Evolutionary conservation across 352 stramenopile species (phyloP), one percentile per base, ranked within the genome.

Genomic region (Pythium brachiatum): DNA sequence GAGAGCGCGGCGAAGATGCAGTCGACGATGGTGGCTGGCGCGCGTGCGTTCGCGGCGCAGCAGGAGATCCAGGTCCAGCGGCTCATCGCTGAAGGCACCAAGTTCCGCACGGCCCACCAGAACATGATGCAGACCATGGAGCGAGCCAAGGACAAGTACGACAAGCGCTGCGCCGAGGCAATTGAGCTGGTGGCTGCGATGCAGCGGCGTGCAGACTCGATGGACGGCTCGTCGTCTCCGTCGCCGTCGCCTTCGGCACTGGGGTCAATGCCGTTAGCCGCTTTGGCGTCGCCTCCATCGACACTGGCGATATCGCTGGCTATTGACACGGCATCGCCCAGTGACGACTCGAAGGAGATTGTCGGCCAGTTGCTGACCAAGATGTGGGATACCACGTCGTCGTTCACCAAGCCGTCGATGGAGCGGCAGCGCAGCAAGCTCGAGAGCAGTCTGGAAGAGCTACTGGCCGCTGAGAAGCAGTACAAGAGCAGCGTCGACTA

Each of bases 111-210:
- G 26, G 79, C 79, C 1, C 75, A 90, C 47, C 65, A 87, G 25
- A 82, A 91, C 51, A 86, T 87, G 69, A 50, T 64, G 16, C 59
- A 72, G n/a, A 76, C 79, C 12, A 69, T 88, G 70, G 73, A 88
- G 2, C 89, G 86, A 52, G 78, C 81, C 21, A 87, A 83, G 66
- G 83, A 90, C 32, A 89, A 89, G 51, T 94, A 94, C 71, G 79
- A 92, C 39, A 76, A 75, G 18, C 85, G 84, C 21, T 92, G 83
- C 59, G 64, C 76, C 11, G 85, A 92, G 53, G 83, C 85, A 0
- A 72, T 79, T 5, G 81, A 94, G 29, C 62, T 88, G 11, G 80
- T 75, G 7, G 41, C 64, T 36, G 60, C 58, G 2, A 52, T 70
- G 34, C 55, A 53, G 3, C 47, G 62, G 27, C 46, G 58, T n/a